A percentile compares a stretch with the other conserved stretches of the same genome.
Evolutionary conservation across 345 rosid species (phyloP).

Genomic region (Turnera subulata): DNA sequence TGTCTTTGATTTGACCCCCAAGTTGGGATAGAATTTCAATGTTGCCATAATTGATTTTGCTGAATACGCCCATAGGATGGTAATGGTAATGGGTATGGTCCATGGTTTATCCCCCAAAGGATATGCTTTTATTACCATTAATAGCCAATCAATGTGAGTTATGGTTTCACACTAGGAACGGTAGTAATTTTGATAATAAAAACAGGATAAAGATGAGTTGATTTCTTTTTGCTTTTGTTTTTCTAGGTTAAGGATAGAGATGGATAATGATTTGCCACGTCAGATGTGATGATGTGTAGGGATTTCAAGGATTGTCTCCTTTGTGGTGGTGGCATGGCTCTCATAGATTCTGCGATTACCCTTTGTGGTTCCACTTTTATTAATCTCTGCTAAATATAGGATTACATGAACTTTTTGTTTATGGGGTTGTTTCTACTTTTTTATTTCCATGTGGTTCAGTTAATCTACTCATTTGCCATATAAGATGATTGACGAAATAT

Average conservation of each 20-base stretch:
- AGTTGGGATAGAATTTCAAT: neutral
- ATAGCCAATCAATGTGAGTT: no score
- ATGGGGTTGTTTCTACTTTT: no score
- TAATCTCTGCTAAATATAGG: neutral
- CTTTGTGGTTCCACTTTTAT: neutral
- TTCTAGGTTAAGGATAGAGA: neutral
- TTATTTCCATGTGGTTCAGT: no score
- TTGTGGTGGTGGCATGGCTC: neutral
- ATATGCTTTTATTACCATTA: neutral
- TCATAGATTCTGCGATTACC: neutral
- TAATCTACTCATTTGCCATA: no score
- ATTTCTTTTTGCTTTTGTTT: neutral
- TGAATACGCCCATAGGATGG: no score
- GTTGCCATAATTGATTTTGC: slow-evolving; percentile 3
- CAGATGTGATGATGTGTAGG: neutral
- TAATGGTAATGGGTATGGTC: no score
- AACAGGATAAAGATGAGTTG: neutral
- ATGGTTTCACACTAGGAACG: no score
- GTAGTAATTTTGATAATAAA: no score
- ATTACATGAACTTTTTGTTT: no score
- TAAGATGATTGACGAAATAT: no score
- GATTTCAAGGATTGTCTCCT: neutral
- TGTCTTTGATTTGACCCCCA: neutral
- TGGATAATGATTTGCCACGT: slow-evolving; percentile 13
- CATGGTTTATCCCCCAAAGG: neutral